phyloP scores from a whole-genome alignment of 768 basidiomycete genomes.

The Candolleomyces aberdarensis region DNA sequence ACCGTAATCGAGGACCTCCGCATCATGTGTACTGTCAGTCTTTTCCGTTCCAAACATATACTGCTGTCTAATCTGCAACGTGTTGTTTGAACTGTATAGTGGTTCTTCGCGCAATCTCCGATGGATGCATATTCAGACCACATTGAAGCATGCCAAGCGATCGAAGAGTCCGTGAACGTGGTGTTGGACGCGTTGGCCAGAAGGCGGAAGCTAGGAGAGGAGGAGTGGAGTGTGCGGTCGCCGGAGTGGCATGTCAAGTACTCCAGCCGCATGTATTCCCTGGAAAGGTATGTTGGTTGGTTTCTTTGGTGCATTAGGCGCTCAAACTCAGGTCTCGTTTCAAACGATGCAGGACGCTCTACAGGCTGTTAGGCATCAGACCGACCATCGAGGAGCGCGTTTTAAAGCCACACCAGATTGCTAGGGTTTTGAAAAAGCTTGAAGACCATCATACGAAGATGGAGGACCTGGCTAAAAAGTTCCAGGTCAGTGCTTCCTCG shows the following conservation, averaged over 20 bases:
- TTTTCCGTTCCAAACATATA: background rate
- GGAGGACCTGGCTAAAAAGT: constrained; percentile 33
- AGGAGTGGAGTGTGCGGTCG: constrained; percentile 31
- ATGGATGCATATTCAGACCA: constrained; percentile 23
- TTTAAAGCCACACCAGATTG: constrained; percentile 26
- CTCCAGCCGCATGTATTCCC: constrained; percentile 27
- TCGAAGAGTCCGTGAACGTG: constrained; percentile 23
- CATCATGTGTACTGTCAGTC: constrained; percentile 25
- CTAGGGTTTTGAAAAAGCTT: constrained; percentile 29
- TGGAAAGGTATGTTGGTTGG: constrained; percentile 26
- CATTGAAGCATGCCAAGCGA: constrained; percentile 26
- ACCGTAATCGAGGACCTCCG: constrained; percentile 22
- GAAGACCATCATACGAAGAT: constrained; percentile 38
- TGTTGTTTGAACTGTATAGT: constrained; percentile 13
- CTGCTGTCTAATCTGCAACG: constrained; percentile 1
- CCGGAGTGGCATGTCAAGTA: constrained; percentile 32
- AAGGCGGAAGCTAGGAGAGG: constrained; percentile 24
- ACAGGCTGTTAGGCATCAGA: constrained; percentile 24
- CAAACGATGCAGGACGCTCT: constrained; percentile 22
- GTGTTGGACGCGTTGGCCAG: constrained; percentile 21
- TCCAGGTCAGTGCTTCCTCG: constrained; percentile 23
- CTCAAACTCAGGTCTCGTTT: background rate
- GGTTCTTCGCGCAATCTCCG: constrained; percentile 20
- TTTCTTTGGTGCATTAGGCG: constrained; percentile 1
- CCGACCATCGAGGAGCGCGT: constrained; percentile 22